These are phyloP conservation scores for Vitis riparia DNA, from an alignment of 164 flowering plant genomes.

Conservation along the genomic window DNA sequence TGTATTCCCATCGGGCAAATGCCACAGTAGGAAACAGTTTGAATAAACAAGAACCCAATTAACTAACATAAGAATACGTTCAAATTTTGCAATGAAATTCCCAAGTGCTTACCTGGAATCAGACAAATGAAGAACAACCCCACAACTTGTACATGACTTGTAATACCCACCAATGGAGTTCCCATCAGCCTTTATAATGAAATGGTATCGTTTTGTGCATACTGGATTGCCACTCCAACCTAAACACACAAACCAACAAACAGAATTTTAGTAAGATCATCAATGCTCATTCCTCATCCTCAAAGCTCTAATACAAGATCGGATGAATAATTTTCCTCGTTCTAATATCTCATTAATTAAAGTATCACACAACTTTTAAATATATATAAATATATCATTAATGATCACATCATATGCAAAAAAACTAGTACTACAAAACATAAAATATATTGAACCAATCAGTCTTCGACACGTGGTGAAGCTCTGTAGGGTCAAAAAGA, in stretches of 20 bases:
- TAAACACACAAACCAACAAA: background rate
- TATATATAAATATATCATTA: background rate
- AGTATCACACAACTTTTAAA: too few species aligned
- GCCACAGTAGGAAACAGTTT: too few species aligned
- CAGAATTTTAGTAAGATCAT: background rate
- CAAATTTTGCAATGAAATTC: background rate
- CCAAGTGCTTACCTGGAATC: slow-evolving; percentile 51
- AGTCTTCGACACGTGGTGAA: too few species aligned
- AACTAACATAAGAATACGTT: background rate
- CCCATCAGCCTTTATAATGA: slow-evolving; percentile 62
- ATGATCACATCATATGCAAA: background rate
- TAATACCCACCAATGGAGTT: slow-evolving; percentile 50
- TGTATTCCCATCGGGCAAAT: too few species aligned
- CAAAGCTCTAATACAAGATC: too few species aligned
- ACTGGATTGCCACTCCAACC: slow-evolving; percentile 93
- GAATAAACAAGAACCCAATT: background rate
- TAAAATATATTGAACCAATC: background rate
- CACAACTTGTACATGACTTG: slow-evolving; percentile 64
- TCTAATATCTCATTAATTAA: too few species aligned
- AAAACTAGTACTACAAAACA: background rate
- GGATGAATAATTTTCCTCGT: too few species aligned
- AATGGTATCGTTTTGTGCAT: slow-evolving; percentile 77
- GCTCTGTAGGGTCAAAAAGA: too few species aligned
- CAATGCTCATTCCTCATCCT: too few species aligned
- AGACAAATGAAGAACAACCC: slow-evolving; percentile 42